Evolutionary conservation across 164 flowering plant species (phyloP).

Genomic region (Brasenia schreberi): DNA sequence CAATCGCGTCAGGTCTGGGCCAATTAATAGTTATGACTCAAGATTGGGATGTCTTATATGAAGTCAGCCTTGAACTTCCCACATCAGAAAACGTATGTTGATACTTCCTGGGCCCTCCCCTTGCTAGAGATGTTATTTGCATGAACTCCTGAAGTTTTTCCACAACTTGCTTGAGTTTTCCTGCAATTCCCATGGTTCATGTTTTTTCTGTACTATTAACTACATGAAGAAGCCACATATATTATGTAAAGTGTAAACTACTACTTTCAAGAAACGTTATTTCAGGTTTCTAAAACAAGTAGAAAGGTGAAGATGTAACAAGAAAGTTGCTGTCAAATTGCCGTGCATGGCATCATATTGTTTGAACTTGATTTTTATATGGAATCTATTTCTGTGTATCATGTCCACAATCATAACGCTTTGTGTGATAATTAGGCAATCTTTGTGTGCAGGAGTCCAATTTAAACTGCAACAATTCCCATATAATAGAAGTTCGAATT

Average conservation of each 20-base stretch:
- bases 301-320: too few species aligned
- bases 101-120: not conserved
- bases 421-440: not conserved
- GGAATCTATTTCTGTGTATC: not conserved
- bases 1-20: slow-evolving; percentile 57
- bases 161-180: not conserved
- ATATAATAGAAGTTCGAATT: slow-evolving; percentile 27
- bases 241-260: too few species aligned
- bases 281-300: too few species aligned
- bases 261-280: too few species aligned
- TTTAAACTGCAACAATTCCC: not conserved
- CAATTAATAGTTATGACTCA: slow-evolving; percentile 81
- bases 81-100: slow-evolving; percentile 40
- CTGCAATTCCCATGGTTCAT: too few species aligned
- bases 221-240: too few species aligned
- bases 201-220: too few species aligned
- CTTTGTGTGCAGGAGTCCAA: not conserved
- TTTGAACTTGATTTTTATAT: not conserved
- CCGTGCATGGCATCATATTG: too few species aligned
- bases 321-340: too few species aligned
- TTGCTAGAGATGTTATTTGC: not conserved
- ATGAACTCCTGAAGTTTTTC: not conserved
- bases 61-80: slow-evolving; percentile 37
- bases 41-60: slow-evolving; percentile 92
- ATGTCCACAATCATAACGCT: not conserved